Evolutionary conservation across 1,139 yeast species (phyloP), one percentile per base, ranked within the genome.

Genomic region (Wickerhamomyces sp.): DNA sequence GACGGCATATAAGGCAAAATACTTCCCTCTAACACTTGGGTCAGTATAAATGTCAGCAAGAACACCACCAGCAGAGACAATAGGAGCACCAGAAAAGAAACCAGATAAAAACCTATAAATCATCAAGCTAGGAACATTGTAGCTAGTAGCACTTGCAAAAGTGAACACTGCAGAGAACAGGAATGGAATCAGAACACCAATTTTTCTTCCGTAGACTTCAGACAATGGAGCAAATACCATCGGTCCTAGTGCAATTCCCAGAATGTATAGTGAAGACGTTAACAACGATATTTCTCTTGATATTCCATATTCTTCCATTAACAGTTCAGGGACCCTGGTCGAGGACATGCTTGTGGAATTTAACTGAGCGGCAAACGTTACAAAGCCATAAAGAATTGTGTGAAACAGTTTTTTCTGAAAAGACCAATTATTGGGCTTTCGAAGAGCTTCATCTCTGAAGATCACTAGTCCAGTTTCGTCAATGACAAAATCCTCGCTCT

Each of bases 11-110:
- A 48, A 63, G 50, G 55, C 73, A 59, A 64, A 64, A 55, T 37
- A 41, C 17, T 42, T 41, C 7, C 54, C 52, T 31, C 55, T 44
- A 7, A 33, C 32, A 18, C 60, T 48, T 16, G 51, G 49, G 16
- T 45, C 35, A 5, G 49, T 38, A 39, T 42, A 49, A 28, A 75
- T 50, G 55, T 76, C 81, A 18, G 74, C 61, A 28, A 75, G 61
- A 10, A 77, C 70, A 36, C 80, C 81, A 35, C 78, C 78, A 19
- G 79, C 73, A 37, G 76, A 65, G 3, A 78, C 73, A 49, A 75
- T 64, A 5, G 79, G 78, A 9, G 81, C 80, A 33, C 76, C 70
- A 1, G 76, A 71, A 46, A 72, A 64, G 37, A 70, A 64, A 0
- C 81, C 81, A 38, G 71, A 56, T 42, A 75, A 66, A 54, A 75